Evolutionary conservation across 495 filamentous ascomycete species (phyloP).

Genomic region (Aspergillus diversus): DNA sequence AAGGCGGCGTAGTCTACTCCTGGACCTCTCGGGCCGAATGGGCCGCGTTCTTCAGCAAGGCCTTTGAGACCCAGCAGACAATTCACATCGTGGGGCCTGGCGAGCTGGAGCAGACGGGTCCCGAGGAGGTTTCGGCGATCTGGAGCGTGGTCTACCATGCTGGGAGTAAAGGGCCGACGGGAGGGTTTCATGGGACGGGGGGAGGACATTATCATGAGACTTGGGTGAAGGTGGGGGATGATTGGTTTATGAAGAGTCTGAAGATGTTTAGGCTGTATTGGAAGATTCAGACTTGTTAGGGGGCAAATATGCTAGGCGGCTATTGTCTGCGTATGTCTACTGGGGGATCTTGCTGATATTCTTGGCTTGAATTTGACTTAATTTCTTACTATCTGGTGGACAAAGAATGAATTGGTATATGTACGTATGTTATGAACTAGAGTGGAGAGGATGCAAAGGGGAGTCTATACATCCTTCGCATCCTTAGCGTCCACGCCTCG

Average conservation of each 20-base stretch:
- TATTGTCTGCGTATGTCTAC: not conserved
- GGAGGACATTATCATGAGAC: constrained; percentile 13
- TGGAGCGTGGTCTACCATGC: not conserved
- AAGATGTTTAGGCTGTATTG: constrained; percentile 3
- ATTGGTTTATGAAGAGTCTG: constrained; percentile 9
- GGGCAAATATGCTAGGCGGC: not conserved
- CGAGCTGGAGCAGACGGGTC: not conserved
- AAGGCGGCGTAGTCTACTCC: not conserved
- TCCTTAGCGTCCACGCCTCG: constrained; percentile 33
- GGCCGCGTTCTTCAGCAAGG: not conserved
- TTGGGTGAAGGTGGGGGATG: constrained; percentile 3
- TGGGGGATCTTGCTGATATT: not conserved
- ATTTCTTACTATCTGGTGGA: not conserved
- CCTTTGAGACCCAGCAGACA: constrained; percentile 8
- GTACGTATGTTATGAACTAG: no score
- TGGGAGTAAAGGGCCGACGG: not conserved
- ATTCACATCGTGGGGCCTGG: constrained; percentile 11
- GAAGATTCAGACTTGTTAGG: constrained; percentile 2
- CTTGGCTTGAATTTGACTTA: not conserved
- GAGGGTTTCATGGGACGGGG: not conserved
- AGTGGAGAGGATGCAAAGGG: no score
- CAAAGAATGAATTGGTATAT: no score
- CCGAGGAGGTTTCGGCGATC: constrained; percentile 4
- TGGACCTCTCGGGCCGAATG: constrained; percentile 4
- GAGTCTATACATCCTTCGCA: not conserved